Base-by-base conservation (phyloP, 768 basidiomycete genomes). In the Tylopilus subfusipes region DNA sequence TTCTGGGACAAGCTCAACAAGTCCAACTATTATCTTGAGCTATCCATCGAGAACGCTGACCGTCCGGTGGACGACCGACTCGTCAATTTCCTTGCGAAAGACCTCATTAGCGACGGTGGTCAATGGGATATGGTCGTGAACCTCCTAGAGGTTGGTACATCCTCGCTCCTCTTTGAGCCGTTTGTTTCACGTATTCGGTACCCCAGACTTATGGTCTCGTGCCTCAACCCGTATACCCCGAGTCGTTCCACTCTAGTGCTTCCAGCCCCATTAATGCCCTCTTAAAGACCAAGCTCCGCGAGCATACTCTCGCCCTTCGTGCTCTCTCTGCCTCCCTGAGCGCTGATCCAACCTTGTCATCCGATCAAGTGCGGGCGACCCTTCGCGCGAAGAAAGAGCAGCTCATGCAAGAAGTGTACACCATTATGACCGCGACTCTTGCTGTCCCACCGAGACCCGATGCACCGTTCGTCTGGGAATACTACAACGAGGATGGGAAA, bases 1-100 rank as follows among this genome's bases (percentile, higher is more conserved):
- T 95, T 98, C 80, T 96, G 88, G 79, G 95, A 98, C 73, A 94
- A 95, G 72, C 82, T 98, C 47, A 93, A 95, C 78, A 92, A 97
- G 69, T 73, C 80, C 42, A 88, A 88, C 71, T 94, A 90, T 73
- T 96, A 88, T 71, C 85, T 97, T 18, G 95, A 97, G 72, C 78
- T 88, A 38, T 82, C 88, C 45, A 90, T 98, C 61, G 78, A 96
- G 70, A 80, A 88, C 51, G 85, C 85, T 1, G 84, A 90, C 59
- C 78, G 84, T 38, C 86, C 90, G 1, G 72, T 95, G 48, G 90
- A 96, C 50, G 85, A 90, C 64, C 83, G 95, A 9, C 78, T 94
- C n/a, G 76, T 97, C 50, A 81, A 76, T 48, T 85, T 86, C 74
- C 81, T 98, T 43, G 80, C 88, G 10, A 65, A 71, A 8, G 88